Evolutionary conservation across 441 rosid genomes (phyloP), one percentile per base, ranked within the genome.

Genomic region (Arabidopsis lyrata): DNA sequence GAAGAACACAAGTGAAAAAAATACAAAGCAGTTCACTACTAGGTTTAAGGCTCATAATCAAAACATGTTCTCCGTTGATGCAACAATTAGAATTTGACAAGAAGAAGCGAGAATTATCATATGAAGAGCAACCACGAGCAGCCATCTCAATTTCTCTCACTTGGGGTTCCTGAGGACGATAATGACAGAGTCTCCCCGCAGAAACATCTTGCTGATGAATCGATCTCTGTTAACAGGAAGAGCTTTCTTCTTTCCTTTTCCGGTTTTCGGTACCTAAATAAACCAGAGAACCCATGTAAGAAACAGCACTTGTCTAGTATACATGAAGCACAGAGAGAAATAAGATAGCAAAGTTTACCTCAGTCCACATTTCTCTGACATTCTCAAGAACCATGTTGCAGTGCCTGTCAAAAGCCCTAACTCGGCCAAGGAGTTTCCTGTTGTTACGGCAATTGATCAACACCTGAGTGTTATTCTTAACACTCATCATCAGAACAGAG

Each of bases 371-470:
- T 78, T 95, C 99, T 75, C 92, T 83, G 64, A 95, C 98, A 74
- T 95, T 95, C 74, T 95, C 99, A 18, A 95, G 87, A 64, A 95
- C 99, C 99, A 92, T 92, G 80, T 95, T 92, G 90, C 97, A 92
- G 73, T 90, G 99, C 10, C 98, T 82, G 75, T 95, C 99, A 56
- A 95, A 95, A 0, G 98, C 98, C 54, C 98, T 90, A n/a, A 95
- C 99, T 13, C 98, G 90, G 3, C 97, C 99, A 13, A 95, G 90
- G 34, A 95, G 95, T 75, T 95, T 95, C 73, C 81, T 86, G 84
- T 95, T 95, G 88, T 95, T 95, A 7, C 98, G 88, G 71, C 99
- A 96, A 73, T 96, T 96, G 68, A 96, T 93, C 35, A 96, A 85
- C 5, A 96, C 99, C 87, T 95, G 96, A 11, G 98, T 95, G 81